Base-by-base conservation (phyloP, 2,329 filamentous ascomycete species). In the Calonectria hawksworthii region DNA sequence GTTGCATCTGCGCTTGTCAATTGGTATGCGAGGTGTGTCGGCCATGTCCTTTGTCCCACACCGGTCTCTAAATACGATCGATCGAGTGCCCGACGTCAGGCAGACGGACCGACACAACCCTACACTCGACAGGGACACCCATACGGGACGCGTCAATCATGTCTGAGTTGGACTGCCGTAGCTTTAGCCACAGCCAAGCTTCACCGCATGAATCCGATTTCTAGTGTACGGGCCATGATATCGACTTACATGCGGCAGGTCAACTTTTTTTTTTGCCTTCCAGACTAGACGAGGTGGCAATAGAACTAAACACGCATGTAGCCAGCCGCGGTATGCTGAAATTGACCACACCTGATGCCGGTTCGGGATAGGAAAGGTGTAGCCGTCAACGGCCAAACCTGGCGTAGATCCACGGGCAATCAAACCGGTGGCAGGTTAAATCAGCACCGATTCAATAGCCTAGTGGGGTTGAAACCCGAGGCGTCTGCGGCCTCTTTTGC, bases 331-430 rank as follows among this genome's bases (percentile, higher is more conserved):
- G 59, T 66, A 61, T 50, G 59, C 54, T 70, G 44, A 63, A 23
- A 47, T 68, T 30, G 68, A 21, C 30, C 28, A 13, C 51, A 30
- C 64, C 38, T 54, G 36, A 70, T 44, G 30, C 21, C 32, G 47
- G 26, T 65, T 76, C 51, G 32, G 44, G 36, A 50, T 50, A 64
- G 61, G 68, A 65, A 70, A 61, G 47, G 47, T 36, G 59, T 51
- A 50, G 34, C 38, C 41, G 44, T 51, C 44, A 65, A 47, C 23
- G 34, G 56, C 64, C 28, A 68, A 52, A 67, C 70, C 64, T 32
- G 64, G 70, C 64, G 70, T 51, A 68, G 70, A 73, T 73, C 70
- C 70, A 73, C 70, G 70, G 70, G 70, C 61, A 73, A 73, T 68
- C 70, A 73, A 73, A 73, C 41, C 14, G 59, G 23, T 54, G 32